These are phyloP conservation scores for Saturnispora besseyi DNA, from an alignment of 805 yeast genomes.

Conservation along the genomic window DNA sequence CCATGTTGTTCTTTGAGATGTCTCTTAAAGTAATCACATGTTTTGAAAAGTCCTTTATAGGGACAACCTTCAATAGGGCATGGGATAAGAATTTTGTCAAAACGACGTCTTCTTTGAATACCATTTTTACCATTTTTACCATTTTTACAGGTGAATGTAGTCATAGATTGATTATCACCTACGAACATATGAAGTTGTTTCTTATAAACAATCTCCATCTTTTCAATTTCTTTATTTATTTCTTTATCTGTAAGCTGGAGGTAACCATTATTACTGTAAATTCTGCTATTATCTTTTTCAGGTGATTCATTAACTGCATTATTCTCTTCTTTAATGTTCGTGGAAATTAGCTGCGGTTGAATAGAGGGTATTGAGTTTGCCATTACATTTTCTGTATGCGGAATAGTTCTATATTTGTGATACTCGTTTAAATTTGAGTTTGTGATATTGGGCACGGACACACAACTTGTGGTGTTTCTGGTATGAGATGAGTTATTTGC, in stretches of 20 bases:
- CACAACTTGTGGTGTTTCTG: too few relatives aligned
- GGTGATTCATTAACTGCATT: neutral
- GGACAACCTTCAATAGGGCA: slow-evolving; percentile 16
- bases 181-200: neutral
- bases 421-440: too few relatives aligned
- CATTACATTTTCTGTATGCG: too few relatives aligned
- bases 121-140: neutral
- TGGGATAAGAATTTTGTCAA: slow-evolving; percentile 2
- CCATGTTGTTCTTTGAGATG: slow-evolving; percentile 26
- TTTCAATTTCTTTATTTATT: neutral
- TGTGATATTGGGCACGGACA: too few relatives aligned
- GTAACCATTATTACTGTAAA: neutral
- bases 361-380: too few relatives aligned
- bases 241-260: neutral
- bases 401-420: too few relatives aligned
- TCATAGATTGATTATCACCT: neutral
- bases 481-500: neutral
- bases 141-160: neutral
- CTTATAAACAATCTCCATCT: neutral
- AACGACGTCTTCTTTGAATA: neutral
- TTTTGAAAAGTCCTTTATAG: slow-evolving; percentile 24
- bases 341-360: neutral
- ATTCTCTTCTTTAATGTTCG: neutral
- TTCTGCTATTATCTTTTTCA: too few relatives aligned
- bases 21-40: slow-evolving; percentile 25